Conservation (phyloP, 23 red algal species). For the Gracilaria caudata region DNA sequence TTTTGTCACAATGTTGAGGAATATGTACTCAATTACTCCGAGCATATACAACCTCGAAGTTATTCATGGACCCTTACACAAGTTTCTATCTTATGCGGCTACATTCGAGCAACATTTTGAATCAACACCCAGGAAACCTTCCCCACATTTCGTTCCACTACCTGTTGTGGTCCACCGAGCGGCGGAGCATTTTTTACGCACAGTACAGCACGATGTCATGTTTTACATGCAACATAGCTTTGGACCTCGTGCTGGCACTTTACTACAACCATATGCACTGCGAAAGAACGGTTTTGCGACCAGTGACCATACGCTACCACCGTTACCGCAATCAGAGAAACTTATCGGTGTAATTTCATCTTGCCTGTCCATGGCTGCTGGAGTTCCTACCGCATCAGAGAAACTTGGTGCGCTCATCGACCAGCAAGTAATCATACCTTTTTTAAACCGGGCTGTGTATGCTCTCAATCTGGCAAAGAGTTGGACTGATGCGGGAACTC, state of each 20-base stretch:
- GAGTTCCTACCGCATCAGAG: conserved; percentile 34
- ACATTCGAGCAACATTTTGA: conserved; percentile 33
- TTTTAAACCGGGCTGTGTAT: conserved; percentile 42
- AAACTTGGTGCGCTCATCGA: conserved; percentile 30
- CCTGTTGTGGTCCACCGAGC: conserved; percentile 21
- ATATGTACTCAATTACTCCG: conserved; percentile 16
- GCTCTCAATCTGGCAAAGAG: conserved; percentile 55
- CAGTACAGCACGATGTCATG: conserved; percentile 46
- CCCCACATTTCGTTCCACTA: conserved; percentile 1
- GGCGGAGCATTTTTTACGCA: conserved; percentile 41
- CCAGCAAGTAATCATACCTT: conserved; percentile 38
- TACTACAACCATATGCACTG: conserved; percentile 40
- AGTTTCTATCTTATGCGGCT: conserved; percentile 43
- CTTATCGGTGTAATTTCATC: conserved; percentile 22
- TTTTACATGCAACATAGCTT: conserved; percentile 36
- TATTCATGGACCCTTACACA: conserved; percentile 51
- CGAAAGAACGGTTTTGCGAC: not conserved
- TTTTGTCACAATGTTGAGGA: conserved; percentile 24
- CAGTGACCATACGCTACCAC: conserved; percentile 10
- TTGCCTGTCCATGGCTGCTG: conserved; percentile 42
- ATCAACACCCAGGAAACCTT: not conserved
- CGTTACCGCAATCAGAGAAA: conserved; percentile 27
- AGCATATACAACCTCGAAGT: conserved; percentile 66
- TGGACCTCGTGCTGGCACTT: conserved; percentile 56
- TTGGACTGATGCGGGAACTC: conserved; percentile 46